Evolutionary conservation across 176 grass and related monocot genomes (phyloP).

Genomic region (Pharus latifolius): DNA sequence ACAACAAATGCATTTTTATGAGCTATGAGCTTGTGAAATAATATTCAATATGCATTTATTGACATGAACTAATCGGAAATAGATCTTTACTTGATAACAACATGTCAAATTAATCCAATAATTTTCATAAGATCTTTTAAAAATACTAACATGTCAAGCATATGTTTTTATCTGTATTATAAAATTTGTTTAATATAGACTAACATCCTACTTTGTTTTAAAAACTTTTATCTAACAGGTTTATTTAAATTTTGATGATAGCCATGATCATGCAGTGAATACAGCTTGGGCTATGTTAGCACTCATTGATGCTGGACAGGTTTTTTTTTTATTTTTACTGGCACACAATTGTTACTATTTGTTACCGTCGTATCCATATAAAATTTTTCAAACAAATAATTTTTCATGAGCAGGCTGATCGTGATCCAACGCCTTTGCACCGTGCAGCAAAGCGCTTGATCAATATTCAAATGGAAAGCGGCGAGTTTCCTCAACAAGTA

Average conservation of each 20-base stretch:
- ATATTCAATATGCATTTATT: too few relatives aligned
- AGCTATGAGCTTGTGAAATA: too few relatives aligned
- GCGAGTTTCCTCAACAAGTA: slow-evolving; percentile 58
- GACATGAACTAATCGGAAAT: too few relatives aligned
- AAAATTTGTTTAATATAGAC: background rate
- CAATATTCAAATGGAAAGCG: slow-evolving; percentile 39
- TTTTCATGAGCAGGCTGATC: background rate
- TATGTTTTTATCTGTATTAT: too few relatives aligned
- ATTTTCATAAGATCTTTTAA: too few relatives aligned
- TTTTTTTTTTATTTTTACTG: background rate
- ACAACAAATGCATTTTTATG: too few relatives aligned
- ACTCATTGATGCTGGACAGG: slow-evolving; percentile 64
- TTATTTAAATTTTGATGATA: slow-evolving; percentile 10
- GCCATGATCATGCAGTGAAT: slow-evolving; percentile 45
- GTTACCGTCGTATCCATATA: background rate
- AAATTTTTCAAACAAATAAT: background rate
- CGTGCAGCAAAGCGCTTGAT: slow-evolving; percentile 40
- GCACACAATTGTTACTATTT: background rate
- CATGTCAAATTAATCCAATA: too few relatives aligned
- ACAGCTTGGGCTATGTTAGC: slow-evolving; percentile 68
- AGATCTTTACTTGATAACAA: too few relatives aligned
- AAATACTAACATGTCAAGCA: too few relatives aligned
- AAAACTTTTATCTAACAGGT: slow-evolving; percentile 10
- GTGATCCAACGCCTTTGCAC: slow-evolving; percentile 37
- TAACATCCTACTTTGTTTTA: too few relatives aligned